Evolutionary conservation across 2,329 filamentous ascomycete species (phyloP).

Genomic region (Cordyceps tenuipes): DNA sequence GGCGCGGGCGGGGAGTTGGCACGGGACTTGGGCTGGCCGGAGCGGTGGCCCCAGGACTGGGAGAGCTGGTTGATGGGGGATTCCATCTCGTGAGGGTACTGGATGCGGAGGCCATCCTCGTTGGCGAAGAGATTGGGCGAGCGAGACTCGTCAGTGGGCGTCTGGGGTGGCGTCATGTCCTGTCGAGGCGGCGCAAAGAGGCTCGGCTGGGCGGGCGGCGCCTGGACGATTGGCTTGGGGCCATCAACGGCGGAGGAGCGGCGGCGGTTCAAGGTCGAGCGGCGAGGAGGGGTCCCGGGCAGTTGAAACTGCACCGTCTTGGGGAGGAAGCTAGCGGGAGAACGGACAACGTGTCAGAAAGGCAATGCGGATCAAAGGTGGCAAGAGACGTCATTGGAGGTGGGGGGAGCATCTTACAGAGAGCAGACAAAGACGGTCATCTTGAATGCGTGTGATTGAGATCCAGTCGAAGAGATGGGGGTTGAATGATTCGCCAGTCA

Average conservation of each 20-base stretch:
- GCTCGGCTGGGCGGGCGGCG: slow-evolving; percentile 37
- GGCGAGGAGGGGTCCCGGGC: slow-evolving; percentile 41
- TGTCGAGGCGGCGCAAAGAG: slow-evolving; percentile 39
- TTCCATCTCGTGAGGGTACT: slow-evolving; percentile 44
- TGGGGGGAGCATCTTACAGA: slow-evolving; percentile 23
- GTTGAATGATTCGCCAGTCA: neutral
- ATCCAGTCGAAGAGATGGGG: neutral
- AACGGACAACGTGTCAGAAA: neutral
- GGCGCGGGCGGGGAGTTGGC: slow-evolving; percentile 67
- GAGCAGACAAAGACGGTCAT: slow-evolving; percentile 36
- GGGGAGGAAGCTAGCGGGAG: slow-evolving; percentile 68
- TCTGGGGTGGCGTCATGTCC: slow-evolving; percentile 47
- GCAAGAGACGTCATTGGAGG: neutral
- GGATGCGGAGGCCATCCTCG: slow-evolving; percentile 49
- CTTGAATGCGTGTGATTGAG: slow-evolving; percentile 14
- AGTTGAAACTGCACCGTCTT: slow-evolving; percentile 85
- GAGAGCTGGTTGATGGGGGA: slow-evolving; percentile 68
- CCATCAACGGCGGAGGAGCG: slow-evolving; percentile 21
- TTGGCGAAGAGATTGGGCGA: slow-evolving; percentile 45
- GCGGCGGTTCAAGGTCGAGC: slow-evolving; percentile 24
- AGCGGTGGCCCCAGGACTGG: slow-evolving; percentile 65
- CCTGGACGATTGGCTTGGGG: slow-evolving; percentile 16
- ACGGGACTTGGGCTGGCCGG: slow-evolving; percentile 71
- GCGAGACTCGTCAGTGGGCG: slow-evolving; percentile 40
- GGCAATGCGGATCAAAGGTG: neutral